Evolutionary conservation across 768 basidiomycete species (phyloP), one percentile per base, ranked within the genome.

Genomic region (Candolleomyces eurysporus): DNA sequence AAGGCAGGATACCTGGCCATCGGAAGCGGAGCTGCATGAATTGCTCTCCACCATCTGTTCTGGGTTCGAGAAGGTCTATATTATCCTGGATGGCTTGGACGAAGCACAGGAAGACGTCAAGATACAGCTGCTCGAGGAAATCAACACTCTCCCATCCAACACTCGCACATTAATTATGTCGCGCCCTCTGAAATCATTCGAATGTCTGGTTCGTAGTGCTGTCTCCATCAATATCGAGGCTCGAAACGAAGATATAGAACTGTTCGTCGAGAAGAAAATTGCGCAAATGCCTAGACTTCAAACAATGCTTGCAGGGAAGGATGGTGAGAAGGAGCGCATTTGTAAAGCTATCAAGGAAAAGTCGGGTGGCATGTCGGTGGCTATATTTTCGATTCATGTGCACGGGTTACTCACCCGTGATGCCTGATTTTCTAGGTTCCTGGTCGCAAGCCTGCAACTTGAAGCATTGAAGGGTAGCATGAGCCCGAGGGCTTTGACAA

Each of bases 361-460:
- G 22, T 59, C 58, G n/a, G 36, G 50, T 26, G 58, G 58, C 40
- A 59, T 59, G 58, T 59, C 16, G 9, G 58, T 40, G 30, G n/a
- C 19, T 22, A 22, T 16, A 39, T 26, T 59, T 8, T 19, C 22
- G 7, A 6, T 36, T 36, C 19, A 7, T 32, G n/a, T 16, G 10
- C 16, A 26, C 8, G 21, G 7, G 3, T 7, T 11, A 51, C 50
- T 42, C 32, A 43, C 45, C 11, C 36, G 17, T 51, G 9, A 7
- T 40, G 21, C 21, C 16, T 43, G 4, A 22, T 2, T 26, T 36
- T 36, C 36, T 36, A 59, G 58, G 58, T 59, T 59, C 49, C 58
- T 59, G 9, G 31, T 19, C n/a, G 58, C 58, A 10, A 22, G 48
- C 13, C 36, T 59, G n/a, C 58, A 59, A 39, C n/a, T 59, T 4